phyloP scores from a whole-genome alignment of 1,284 basidiomycete genomes.

The Pascua sp. region DNA sequence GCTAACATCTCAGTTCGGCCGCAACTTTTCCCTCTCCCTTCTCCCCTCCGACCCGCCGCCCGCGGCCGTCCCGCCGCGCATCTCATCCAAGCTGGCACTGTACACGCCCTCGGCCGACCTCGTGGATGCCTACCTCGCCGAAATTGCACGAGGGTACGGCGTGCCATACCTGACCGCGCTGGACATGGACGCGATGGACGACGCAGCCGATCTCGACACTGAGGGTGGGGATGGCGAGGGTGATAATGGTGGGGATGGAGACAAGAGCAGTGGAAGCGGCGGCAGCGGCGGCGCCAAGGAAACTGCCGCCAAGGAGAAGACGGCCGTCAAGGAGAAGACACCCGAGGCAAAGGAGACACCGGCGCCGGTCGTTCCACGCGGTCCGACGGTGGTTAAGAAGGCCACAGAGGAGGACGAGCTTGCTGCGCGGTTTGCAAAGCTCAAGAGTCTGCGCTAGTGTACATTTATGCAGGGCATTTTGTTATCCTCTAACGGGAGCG shows the following conservation, averaged over 20 bases:
- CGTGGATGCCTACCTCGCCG: slow-evolving; percentile 79
- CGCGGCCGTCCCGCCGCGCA: slow-evolving; percentile 56
- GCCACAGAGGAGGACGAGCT: slow-evolving; percentile 40
- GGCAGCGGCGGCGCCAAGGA: slow-evolving; percentile 31
- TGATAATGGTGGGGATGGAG: slow-evolving; percentile 24
- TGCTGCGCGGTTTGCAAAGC: slow-evolving; percentile 39
- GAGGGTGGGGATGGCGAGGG: background rate
- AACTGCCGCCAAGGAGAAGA: slow-evolving; percentile 3
- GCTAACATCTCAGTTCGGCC: slow-evolving; percentile 34
- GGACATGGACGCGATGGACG: slow-evolving; percentile 3
- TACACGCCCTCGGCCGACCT: slow-evolving; percentile 68
- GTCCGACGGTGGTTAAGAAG: slow-evolving; percentile 23
- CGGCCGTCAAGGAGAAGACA: slow-evolving; percentile 3
- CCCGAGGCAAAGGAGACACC: background rate
- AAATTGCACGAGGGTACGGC: slow-evolving; percentile 83
- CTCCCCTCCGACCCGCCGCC: slow-evolving; percentile 51
- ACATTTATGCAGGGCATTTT: background rate
- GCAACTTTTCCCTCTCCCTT: slow-evolving; percentile 41
- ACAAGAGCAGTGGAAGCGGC: slow-evolving; percentile 37
- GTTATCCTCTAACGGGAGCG: background rate
- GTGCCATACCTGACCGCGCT: slow-evolving; percentile 58
- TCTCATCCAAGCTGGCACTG: slow-evolving; percentile 60
- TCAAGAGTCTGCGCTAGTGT: slow-evolving; percentile 34
- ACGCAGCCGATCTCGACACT: slow-evolving; percentile 1
- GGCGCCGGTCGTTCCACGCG: too few relatives aligned